Evolutionary conservation across 1,284 basidiomycete species (phyloP), one percentile per base, ranked within the genome.

Genomic region (Puccinia hordei): DNA sequence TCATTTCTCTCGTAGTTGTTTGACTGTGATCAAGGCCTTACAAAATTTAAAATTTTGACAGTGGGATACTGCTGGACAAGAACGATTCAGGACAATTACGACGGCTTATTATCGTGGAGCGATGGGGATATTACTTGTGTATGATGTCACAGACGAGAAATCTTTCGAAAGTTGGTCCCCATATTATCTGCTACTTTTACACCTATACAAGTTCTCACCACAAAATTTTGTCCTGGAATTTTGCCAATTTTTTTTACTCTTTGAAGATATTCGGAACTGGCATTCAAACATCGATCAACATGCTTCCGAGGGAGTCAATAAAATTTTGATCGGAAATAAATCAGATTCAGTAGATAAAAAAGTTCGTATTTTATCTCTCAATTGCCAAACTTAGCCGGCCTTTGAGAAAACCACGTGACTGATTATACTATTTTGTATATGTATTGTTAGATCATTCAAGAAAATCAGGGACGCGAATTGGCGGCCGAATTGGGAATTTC

Each of bases 31-130:
- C n/a, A n/a, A 35, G 6, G 38, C n/a, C 15, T 35, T 76, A 12
- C 9, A 38, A 41, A 41, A 53, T 49, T n/a, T n/a, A 49, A 27
- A 33, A 13, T n/a, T 6, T n/a, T 44, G 46, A 83, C 83, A 96
- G 93, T 98, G 95, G 95, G 95, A 98, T 86, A 99, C 97, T 81
- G 97, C 97, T 71, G 96, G 97, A 57, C 97, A 99, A 88, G 97
- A 99, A 88, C 92, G 97, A 53, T 99, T 99, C 89, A 90, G 96
- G 85, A 99, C 97, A 63, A 99, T 99, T 87, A 99, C 97, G 61
- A 98, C 96, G 12, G 95, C 97, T n/a, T 99, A 99, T 87, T 99
- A 99, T 89, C 92, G 97, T 83, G 97, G 97, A 65, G 97, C 97
- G 22, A 99, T 99, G 96, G 97, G 97, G 77, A 99, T 99, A 85